These are phyloP conservation scores for Ceratocystiopsis minuta DNA, from an alignment of 2,329 filamentous ascomycete genomes.

Conservation along the genomic window DNA sequence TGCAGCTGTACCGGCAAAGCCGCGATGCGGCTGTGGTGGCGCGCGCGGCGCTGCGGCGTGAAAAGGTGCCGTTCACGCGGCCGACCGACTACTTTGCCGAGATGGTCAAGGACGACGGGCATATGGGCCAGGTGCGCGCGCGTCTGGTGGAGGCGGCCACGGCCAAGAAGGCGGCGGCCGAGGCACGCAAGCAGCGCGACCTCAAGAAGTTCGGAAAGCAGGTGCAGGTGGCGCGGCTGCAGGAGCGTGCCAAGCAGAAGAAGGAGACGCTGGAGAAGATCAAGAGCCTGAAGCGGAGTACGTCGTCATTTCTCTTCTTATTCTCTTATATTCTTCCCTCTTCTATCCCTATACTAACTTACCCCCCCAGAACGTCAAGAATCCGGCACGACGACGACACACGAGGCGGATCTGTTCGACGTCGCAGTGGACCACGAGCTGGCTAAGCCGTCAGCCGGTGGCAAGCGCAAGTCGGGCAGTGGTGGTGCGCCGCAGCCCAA, in stretches of 20 bases:
- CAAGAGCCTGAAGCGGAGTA: conserved; percentile 85
- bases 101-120: conserved; percentile 96
- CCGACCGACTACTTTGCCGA: conserved; percentile 95
- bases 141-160: conserved; percentile 87
- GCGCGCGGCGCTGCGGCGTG: conserved; percentile 57
- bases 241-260: conserved; percentile 87
- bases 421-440: conserved; percentile 61
- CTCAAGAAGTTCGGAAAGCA: conserved; percentile 99
- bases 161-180: conserved; percentile 75
- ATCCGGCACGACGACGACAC: conserved; percentile 42
- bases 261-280: conserved; percentile 90
- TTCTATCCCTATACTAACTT: conserved; percentile 10
- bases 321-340: too few species aligned
- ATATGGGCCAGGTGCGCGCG: conserved; percentile 92
- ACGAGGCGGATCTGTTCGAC: conserved; percentile 81
- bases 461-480: conserved; percentile 13
- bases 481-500: conserved; percentile 24
- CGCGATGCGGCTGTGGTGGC: conserved; percentile 60
- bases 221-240: conserved; percentile 87
- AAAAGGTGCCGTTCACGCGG: conserved; percentile 70
- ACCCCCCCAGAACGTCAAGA: conserved; percentile 61
- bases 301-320: background rate
- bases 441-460: conserved; percentile 20
- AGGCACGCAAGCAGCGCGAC: conserved; percentile 81
- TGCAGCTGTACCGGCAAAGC: conserved; percentile 83